These are phyloP conservation scores for Pleurotus eryngii DNA, from an alignment of 768 basidiomycete genomes.

Conservation along the genomic window DNA sequence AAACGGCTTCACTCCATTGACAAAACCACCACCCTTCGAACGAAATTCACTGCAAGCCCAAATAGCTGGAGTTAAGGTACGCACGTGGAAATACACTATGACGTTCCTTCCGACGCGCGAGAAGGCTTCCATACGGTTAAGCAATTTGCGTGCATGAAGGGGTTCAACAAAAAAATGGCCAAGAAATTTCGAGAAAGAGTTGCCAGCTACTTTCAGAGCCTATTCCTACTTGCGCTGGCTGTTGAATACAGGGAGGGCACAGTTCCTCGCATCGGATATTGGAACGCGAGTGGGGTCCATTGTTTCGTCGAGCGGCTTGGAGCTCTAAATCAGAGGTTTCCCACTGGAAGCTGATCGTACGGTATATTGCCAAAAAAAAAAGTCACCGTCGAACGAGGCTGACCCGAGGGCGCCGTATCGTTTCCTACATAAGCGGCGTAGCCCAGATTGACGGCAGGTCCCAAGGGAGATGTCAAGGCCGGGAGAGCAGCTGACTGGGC, in stretches of 20 bases:
- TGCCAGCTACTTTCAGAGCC: background rate
- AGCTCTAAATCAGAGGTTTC: conserved; percentile 36
- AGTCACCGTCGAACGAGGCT: conserved; percentile 30
- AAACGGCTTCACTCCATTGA: conserved; percentile 22
- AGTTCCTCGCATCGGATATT: conserved; percentile 40
- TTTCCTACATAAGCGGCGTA: conserved; percentile 40
- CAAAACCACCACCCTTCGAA: conserved; percentile 41
- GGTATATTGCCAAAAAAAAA: conserved; percentile 44
- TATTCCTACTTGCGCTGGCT: conserved; percentile 36
- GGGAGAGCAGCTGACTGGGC: background rate
- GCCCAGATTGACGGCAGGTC: conserved; percentile 37
- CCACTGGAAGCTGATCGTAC: conserved; percentile 39
- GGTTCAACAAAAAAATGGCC: background rate
- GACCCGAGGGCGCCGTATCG: conserved; percentile 33
- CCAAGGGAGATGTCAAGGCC: conserved; percentile 18
- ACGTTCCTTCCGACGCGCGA: conserved; percentile 31
- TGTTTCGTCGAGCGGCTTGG: conserved; percentile 33
- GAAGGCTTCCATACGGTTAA: conserved; percentile 41
- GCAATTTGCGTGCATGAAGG: conserved; percentile 27
- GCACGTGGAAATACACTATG: conserved; percentile 40
- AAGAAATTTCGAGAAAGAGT: background rate
- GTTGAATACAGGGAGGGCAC: conserved; percentile 43
- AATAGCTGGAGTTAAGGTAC: background rate
- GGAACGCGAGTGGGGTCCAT: conserved; percentile 6
- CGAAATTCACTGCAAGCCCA: background rate